These are phyloP conservation scores for Tranzscheliella williamsii DNA, from an alignment of 1,284 basidiomycete species.

Conservation along the genomic window DNA sequence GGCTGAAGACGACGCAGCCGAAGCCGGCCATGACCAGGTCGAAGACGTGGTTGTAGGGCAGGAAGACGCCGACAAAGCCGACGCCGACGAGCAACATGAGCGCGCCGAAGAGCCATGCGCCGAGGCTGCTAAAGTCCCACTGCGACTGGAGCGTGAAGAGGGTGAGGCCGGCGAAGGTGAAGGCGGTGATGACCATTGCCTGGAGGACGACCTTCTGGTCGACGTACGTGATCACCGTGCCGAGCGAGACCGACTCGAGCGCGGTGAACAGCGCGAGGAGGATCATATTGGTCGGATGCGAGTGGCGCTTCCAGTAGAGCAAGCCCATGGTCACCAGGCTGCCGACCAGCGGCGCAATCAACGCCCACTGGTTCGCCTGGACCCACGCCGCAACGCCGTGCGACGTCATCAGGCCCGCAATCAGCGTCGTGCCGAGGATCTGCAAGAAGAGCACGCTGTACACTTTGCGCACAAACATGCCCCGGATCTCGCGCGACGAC, in stretches of 20 bases:
- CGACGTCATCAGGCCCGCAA: slow-evolving; percentile 46
- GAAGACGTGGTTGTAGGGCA: slow-evolving; percentile 76
- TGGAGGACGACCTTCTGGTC: slow-evolving; percentile 78
- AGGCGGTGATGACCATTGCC: slow-evolving; percentile 81
- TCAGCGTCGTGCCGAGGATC: slow-evolving; percentile 50
- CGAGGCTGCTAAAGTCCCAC: slow-evolving; percentile 78
- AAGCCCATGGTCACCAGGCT: slow-evolving; percentile 75
- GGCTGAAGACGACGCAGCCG: slow-evolving; percentile 78
- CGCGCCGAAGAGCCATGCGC: slow-evolving; percentile 78
- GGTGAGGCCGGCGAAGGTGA: slow-evolving; percentile 78
- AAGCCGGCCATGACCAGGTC: slow-evolving; percentile 77
- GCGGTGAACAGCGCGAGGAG: slow-evolving; percentile 68
- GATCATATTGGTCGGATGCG: slow-evolving; percentile 77
- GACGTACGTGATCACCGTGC: slow-evolving; percentile 75
- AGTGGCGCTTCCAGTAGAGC: slow-evolving; percentile 84
- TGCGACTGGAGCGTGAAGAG: slow-evolving; percentile 78
- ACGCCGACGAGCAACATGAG: slow-evolving; percentile 54
- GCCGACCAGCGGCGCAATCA: slow-evolving; percentile 70
- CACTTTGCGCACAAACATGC: slow-evolving; percentile 54
- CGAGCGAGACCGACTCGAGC: slow-evolving; percentile 65
- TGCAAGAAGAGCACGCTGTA: slow-evolving; percentile 55
- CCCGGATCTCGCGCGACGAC: slow-evolving; percentile 53
- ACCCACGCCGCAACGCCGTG: slow-evolving; percentile 40
- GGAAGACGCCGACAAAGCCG: slow-evolving; percentile 72
- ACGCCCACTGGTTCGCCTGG: slow-evolving; percentile 47